These are phyloP conservation scores for Scalesia atractyloides DNA, from an alignment of 129 eudicot species.

Conservation along the genomic window DNA sequence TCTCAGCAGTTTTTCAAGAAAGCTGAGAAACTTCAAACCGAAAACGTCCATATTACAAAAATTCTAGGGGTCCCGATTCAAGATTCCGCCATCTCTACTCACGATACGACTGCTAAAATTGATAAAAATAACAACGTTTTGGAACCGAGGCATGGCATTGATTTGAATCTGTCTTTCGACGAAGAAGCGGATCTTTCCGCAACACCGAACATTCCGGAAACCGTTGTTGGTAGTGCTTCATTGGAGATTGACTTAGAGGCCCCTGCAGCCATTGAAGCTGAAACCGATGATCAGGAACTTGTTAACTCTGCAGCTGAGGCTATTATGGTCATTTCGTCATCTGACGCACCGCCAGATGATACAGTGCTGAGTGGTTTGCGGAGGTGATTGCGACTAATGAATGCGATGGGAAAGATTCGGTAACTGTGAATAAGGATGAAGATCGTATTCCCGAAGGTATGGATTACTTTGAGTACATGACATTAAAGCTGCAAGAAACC, in stretches of 20 bases:
- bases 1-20: conserved; percentile 62
- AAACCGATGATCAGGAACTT: conserved; percentile 38
- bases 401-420: conserved; percentile 6
- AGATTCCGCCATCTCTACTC: neutral
- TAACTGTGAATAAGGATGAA: conserved; percentile 6
- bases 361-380: conserved; percentile 61
- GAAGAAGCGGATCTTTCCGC: conserved; percentile 53
- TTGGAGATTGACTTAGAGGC: conserved; percentile 66
- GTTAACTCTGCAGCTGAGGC: conserved; percentile 71
- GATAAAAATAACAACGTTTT: conserved; percentile 26
- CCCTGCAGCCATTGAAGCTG: conserved; percentile 51
- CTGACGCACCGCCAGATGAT: conserved; percentile 24
- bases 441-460: conserved; percentile 54
- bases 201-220: conserved; percentile 40
- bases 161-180: conserved; percentile 61
- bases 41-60: conserved; percentile 22
- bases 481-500: conserved; percentile 53
- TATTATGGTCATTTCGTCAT: conserved; percentile 53
- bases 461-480: conserved; percentile 84
- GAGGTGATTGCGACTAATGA: conserved; percentile 49
- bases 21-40: conserved; percentile 31
- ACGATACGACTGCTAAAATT: conserved; percentile 11
- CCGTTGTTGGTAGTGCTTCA: conserved; percentile 48
- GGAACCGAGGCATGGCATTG: conserved; percentile 50
- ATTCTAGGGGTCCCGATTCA: conserved; percentile 46